Evolutionary conservation across 257 asterid species (phyloP).

Genomic region (Salvia rosmarinus): DNA sequence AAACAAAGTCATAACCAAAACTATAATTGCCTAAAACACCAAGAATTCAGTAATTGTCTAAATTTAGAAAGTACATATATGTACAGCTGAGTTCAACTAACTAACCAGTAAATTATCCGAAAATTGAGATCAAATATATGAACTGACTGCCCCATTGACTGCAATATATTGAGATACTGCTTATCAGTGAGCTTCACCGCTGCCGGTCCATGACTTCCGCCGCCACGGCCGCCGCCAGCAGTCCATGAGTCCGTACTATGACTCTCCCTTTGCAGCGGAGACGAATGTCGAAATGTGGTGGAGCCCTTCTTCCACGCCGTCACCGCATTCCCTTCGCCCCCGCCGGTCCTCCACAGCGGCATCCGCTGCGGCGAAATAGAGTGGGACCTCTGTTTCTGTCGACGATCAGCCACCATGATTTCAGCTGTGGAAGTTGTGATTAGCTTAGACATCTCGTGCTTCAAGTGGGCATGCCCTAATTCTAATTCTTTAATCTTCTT

Average conservation of each 20-base stretch:
- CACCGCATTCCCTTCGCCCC: conserved; percentile 47
- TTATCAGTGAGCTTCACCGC: conserved; percentile 70
- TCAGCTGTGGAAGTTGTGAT: conserved; percentile 56
- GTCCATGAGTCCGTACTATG: conserved; percentile 34
- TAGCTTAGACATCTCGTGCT: conserved; percentile 78
- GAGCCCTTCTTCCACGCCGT: conserved; percentile 68
- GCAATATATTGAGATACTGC: conserved; percentile 85
- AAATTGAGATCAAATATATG: conserved; percentile 72
- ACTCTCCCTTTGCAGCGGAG: conserved; percentile 87
- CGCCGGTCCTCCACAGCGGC: conserved; percentile 47
- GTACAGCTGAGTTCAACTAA: conserved; percentile 32
- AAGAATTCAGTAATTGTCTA: conserved; percentile 17
- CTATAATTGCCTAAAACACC: not conserved
- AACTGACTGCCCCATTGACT: conserved; percentile 94
- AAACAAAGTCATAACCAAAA: not conserved
- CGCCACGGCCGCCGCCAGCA: conserved; percentile 37
- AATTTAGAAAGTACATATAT: conserved; percentile 35
- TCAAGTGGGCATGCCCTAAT: conserved; percentile 79
- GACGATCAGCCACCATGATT: conserved; percentile 42
- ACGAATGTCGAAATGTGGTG: conserved; percentile 66
- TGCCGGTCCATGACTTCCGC: conserved; percentile 47
- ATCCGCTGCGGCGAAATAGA: conserved; percentile 80
- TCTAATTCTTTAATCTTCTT: conserved; percentile 86
- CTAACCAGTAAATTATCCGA: conserved; percentile 84
- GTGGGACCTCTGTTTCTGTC: conserved; percentile 76